These are phyloP conservation scores for Parastagonospora avenae DNA, from an alignment of 2,329 filamentous ascomycete species.

Conservation along the genomic window DNA sequence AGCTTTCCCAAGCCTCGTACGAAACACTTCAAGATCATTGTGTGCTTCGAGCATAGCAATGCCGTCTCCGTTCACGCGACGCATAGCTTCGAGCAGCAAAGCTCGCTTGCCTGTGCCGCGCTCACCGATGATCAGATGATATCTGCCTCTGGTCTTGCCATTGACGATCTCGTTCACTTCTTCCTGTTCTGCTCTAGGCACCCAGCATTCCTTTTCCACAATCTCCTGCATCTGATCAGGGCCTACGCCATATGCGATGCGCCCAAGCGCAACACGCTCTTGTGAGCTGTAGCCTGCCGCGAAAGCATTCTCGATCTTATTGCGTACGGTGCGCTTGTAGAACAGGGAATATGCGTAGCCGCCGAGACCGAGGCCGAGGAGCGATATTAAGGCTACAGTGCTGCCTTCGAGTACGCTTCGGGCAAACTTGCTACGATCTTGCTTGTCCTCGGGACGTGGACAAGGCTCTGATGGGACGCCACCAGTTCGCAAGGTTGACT, in stretches of 20 bases:
- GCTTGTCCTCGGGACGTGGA: slow-evolving; percentile 3
- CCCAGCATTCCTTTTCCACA: slow-evolving; percentile 70
- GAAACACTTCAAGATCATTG: slow-evolving; percentile 91
- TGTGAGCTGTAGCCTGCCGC: slow-evolving; percentile 41
- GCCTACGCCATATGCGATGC: slow-evolving; percentile 35
- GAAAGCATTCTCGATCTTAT: slow-evolving; percentile 44
- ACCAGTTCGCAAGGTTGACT: slow-evolving; percentile 7
- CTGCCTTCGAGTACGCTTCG: slow-evolving; percentile 43
- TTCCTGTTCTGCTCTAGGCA: slow-evolving; percentile 78
- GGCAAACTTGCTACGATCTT: slow-evolving; percentile 36
- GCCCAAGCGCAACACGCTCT: slow-evolving; percentile 38
- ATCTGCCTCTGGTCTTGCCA: slow-evolving; percentile 76
- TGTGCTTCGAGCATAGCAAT: slow-evolving; percentile 96
- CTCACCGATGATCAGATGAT: slow-evolving; percentile 89
- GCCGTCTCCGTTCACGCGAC: slow-evolving; percentile 83
- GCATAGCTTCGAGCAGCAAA: slow-evolving; percentile 93
- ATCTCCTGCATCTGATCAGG: slow-evolving; percentile 34
- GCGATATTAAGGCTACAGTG: slow-evolving; percentile 41
- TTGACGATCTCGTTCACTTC: slow-evolving; percentile 80
- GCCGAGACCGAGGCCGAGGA: slow-evolving; percentile 39
- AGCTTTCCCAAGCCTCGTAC: slow-evolving; percentile 87
- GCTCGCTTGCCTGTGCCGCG: slow-evolving; percentile 96
- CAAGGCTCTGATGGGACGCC: not conserved
- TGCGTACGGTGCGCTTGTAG: slow-evolving; percentile 37
- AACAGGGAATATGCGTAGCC: slow-evolving; percentile 42